Evolutionary conservation across 1,284 basidiomycete species (phyloP).

Genomic region (Marasmius fiardii): DNA sequence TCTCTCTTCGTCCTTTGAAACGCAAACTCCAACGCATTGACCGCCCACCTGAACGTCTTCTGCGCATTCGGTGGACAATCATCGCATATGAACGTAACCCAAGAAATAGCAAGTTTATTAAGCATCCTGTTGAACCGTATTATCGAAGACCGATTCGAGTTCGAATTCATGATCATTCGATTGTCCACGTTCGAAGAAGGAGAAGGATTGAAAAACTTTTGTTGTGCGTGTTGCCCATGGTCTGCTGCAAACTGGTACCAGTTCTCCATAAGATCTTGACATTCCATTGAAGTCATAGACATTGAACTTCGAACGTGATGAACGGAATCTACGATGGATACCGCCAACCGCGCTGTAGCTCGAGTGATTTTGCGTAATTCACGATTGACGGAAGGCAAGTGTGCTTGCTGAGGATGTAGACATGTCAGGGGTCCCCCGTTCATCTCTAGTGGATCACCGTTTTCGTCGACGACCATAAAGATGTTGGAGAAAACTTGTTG

Average conservation of each 20-base stretch:
- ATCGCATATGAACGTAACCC: conserved; percentile 98
- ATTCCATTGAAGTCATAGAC: conserved; percentile 50
- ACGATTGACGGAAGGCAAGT: conserved; percentile 85
- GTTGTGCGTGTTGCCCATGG: conserved; percentile 85
- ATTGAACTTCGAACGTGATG: conserved; percentile 77
- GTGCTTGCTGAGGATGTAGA: conserved; percentile 85
- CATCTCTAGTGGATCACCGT: conserved; percentile 48
- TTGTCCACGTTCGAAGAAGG: not conserved
- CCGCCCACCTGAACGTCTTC: conserved; percentile 98
- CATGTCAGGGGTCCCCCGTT: conserved; percentile 51
- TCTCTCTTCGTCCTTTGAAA: conserved; percentile 87
- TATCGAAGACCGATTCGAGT: conserved; percentile 60
- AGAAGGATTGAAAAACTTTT: conserved; percentile 49
- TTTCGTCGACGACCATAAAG: conserved; percentile 59
- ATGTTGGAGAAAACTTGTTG: conserved; percentile 77
- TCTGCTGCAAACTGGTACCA: conserved; percentile 97
- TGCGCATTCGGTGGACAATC: conserved; percentile 96
- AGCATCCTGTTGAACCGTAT: conserved; percentile 80
- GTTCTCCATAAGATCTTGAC: conserved; percentile 89
- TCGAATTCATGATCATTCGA: no score
- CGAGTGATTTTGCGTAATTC: conserved; percentile 90
- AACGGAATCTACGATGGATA: conserved; percentile 94
- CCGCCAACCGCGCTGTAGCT: conserved; percentile 86
- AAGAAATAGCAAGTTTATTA: conserved; percentile 88
- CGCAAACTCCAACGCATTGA: conserved; percentile 94